Evolutionary conservation across 1,284 basidiomycete genomes (phyloP).

Genomic region (Melampsora larici-populina): DNA sequence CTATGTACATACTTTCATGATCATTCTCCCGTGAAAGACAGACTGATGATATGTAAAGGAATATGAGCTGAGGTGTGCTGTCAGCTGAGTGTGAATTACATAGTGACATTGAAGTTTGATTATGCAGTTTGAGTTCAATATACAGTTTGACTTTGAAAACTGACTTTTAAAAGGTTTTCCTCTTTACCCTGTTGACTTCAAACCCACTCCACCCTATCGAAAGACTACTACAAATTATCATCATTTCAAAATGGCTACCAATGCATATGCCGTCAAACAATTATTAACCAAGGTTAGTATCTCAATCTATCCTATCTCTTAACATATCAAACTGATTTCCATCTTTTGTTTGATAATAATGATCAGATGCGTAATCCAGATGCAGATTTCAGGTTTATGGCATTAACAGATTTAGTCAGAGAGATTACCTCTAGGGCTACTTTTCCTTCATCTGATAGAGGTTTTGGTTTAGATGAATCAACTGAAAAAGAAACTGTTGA

Average conservation of each 20-base stretch:
- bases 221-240: too few species aligned
- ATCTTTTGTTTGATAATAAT: background rate
- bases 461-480: slow-evolving; percentile 50
- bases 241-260: background rate
- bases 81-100: too few species aligned
- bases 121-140: background rate
- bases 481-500: slow-evolving; percentile 75
- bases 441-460: slow-evolving; percentile 65
- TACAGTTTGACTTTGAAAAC: too few species aligned
- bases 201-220: too few species aligned
- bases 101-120: too few species aligned
- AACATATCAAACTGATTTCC: slow-evolving; percentile 19
- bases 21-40: too few species aligned
- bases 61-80: too few species aligned
- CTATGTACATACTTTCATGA: too few species aligned
- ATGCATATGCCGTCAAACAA: slow-evolving; percentile 45
- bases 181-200: too few species aligned
- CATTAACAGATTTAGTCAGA: slow-evolving; percentile 80
- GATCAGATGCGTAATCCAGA: slow-evolving; percentile 54
- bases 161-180: too few species aligned
- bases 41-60: too few species aligned
- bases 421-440: slow-evolving; percentile 68
- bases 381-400: slow-evolving; percentile 73
- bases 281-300: slow-evolving; percentile 46
- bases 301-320: slow-evolving; percentile 61